Evolutionary conservation across 176 grass and related monocot species (phyloP).

Genomic region (Zoysia japonica): DNA sequence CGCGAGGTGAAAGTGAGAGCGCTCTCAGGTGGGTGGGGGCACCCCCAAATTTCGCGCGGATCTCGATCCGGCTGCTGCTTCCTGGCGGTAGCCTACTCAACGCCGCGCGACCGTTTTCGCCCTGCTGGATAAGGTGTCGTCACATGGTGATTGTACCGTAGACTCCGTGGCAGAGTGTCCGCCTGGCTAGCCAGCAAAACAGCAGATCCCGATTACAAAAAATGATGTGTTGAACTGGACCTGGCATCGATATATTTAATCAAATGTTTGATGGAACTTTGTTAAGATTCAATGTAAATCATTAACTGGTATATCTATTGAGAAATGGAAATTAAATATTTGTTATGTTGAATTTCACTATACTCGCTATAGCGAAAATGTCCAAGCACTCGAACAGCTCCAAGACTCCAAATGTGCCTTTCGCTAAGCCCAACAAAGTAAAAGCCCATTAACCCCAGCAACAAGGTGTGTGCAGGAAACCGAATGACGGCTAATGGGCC

Average conservation of each 20-base stretch:
- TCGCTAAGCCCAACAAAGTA: slow-evolving; percentile 42
- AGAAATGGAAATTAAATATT: no score
- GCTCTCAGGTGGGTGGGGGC: slow-evolving; percentile 27
- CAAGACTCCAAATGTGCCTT: background rate
- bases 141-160: background rate
- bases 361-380: no score
- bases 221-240: no score
- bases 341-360: no score
- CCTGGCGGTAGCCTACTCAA: background rate
- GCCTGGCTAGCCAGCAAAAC: no score
- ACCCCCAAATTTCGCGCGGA: slow-evolving; percentile 37
- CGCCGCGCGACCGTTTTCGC: background rate
- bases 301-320: no score
- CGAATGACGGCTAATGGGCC: background rate
- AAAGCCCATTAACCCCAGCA: background rate
- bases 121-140: background rate
- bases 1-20: background rate
- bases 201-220: no score
- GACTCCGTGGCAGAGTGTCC: no score
- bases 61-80: slow-evolving; percentile 20
- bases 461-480: background rate
- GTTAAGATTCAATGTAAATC: no score
- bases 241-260: no score
- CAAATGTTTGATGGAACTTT: no score
- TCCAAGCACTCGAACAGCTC: background rate